Evolutionary conservation across 164 flowering plant genomes (phyloP), one percentile per base, ranked within the genome.

Genomic region (Annona squamosa): DNA sequence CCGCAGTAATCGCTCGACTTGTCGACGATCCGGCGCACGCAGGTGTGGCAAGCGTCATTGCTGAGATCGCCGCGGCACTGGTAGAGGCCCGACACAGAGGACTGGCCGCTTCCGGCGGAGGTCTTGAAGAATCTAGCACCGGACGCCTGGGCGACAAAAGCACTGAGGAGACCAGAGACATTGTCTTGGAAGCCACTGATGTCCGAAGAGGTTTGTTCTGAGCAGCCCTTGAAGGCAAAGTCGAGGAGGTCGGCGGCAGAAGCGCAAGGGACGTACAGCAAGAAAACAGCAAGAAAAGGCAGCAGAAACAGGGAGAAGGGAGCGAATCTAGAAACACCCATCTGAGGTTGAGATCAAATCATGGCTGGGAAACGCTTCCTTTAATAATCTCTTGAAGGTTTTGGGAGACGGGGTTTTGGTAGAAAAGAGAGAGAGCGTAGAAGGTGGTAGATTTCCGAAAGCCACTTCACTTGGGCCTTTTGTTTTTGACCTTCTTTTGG

Each of bases 1-100:
- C 99, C 96, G 77, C 97, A 93, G 16, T 88, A 76, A 18, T 76
- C 75, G 70, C 79, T 83, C 0, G 76, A 41, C 37, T 89, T 77
- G 6, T 74, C 72, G 3, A 97, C 93, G 9, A 93, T 80, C 66
- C 78, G 79, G 80, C 87, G 87, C 7, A 91, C 91, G 72, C 99
- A 95, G 80, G 46, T 83, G 87, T 83, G 84, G 72, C 99, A 95
- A 47, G 87, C 94, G 4, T 72, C 76, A 66, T 82, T 85, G 69
- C 81, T 79, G 19, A 95, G 83, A 74, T 95, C 98, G 65, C 97
- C 97, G 62, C 99, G 84, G 79, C 99, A 95, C 72, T 95, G 98
- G 73, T 83, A 95, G 3, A 90, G 87, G 19, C 94, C 99, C 5
- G 85, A 74, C 3, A 95, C 79, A 74, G 90, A 44, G 70, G 79